A percentile compares a stretch with the other conserved stretches of the same genome.
These are phyloP conservation scores for Blakeslea trispora DNA, from an alignment of 371 early-diverging fungal genomes.

Conservation along the genomic window DNA sequence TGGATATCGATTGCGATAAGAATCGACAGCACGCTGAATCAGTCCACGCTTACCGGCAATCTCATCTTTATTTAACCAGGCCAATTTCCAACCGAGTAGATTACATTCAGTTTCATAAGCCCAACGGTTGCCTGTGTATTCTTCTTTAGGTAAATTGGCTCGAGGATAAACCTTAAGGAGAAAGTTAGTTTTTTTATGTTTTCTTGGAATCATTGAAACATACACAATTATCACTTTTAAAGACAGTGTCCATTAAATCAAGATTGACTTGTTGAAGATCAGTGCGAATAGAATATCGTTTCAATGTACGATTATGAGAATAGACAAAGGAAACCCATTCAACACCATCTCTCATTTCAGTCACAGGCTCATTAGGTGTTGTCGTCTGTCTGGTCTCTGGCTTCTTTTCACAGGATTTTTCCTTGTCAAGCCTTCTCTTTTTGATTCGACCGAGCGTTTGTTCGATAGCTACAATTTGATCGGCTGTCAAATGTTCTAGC, in stretches of 20 bases:
- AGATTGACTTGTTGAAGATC: constrained; percentile 72
- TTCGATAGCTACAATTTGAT: constrained; percentile 42
- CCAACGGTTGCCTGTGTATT: constrained; percentile 91
- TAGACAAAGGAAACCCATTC: constrained; percentile 75
- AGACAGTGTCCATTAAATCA: constrained; percentile 65
- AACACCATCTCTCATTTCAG: constrained; percentile 57
- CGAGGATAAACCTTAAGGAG: constrained; percentile 53
- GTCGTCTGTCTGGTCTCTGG: neutral
- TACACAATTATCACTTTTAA: constrained; percentile 81
- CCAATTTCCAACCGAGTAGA: constrained; percentile 86
- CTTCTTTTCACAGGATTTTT: neutral
- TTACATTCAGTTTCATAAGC: constrained; percentile 93
- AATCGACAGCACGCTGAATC: constrained; percentile 95
- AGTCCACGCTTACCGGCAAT: constrained; percentile 89
- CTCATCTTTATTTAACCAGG: constrained; percentile 80
- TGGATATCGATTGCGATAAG: constrained; percentile 86
- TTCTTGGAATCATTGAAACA: too few relatives aligned
- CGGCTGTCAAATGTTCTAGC: constrained; percentile 33
- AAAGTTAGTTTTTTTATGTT: too few relatives aligned
- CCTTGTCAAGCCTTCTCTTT: constrained; percentile 34
- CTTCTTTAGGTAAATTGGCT: constrained; percentile 67
- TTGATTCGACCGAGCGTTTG: constrained; percentile 41
- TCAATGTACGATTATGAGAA: constrained; percentile 62
- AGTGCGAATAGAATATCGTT: constrained; percentile 76
- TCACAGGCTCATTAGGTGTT: constrained; percentile 43